A percentile compares a stretch with the other conserved stretches of the same genome.
Evolutionary conservation across 345 rosid genomes (phyloP).

Genomic region (Gossypium anomalum): DNA sequence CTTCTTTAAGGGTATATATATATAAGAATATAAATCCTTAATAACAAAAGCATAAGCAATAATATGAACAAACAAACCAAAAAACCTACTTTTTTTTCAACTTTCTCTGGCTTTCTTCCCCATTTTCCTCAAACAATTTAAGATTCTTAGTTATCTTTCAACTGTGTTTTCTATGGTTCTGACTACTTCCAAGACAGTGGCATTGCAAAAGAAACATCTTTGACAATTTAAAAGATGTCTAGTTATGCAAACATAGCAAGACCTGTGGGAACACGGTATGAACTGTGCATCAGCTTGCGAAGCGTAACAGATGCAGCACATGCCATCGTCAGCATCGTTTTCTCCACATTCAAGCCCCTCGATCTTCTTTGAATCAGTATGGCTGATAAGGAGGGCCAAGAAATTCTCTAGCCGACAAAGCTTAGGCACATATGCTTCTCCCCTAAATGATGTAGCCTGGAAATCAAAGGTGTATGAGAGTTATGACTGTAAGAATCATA

Average conservation of each 20-base stretch:
- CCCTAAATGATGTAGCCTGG: slow-evolving; percentile 61
- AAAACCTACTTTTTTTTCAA: neutral
- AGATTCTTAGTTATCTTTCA: slow-evolving; percentile 9
- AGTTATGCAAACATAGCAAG: slow-evolving; percentile 92
- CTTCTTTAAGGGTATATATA: neutral
- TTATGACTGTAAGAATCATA: neutral
- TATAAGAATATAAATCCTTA: neutral
- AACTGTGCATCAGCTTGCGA: slow-evolving; percentile 62
- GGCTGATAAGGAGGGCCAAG: slow-evolving; percentile 49
- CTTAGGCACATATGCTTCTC: slow-evolving; percentile 47
- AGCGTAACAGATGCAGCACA: slow-evolving; percentile 84
- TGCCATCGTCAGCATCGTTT: slow-evolving; percentile 46
- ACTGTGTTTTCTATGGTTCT: slow-evolving; percentile 26
- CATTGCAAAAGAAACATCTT: slow-evolving; percentile 96
- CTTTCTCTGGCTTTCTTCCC: neutral
- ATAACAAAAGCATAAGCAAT: slow-evolving; percentile 4
- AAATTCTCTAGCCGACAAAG: slow-evolving; percentile 63
- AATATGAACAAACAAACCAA: neutral
- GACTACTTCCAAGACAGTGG: slow-evolving; percentile 57
- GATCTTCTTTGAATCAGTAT: slow-evolving; percentile 34
- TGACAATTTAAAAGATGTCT: slow-evolving; percentile 87
- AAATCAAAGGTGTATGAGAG: neutral
- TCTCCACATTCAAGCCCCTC: slow-evolving; percentile 28
- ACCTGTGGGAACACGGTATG: slow-evolving; percentile 74
- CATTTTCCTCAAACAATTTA: neutral